Evolutionary conservation across 2,329 filamentous ascomycete genomes (phyloP).

Genomic region (Phoma sp.): DNA sequence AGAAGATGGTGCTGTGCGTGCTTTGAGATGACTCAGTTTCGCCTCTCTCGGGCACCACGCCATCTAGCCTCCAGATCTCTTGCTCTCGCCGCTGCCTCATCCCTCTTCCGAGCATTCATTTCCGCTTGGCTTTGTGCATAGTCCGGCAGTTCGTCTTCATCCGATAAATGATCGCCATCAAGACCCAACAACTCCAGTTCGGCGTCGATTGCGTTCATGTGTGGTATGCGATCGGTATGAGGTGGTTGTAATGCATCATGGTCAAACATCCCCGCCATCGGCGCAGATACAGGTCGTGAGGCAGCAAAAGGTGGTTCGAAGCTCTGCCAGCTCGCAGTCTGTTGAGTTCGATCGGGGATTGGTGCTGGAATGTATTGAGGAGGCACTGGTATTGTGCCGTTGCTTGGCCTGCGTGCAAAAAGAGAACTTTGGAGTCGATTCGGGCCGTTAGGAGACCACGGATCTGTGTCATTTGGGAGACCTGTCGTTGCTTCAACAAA

Average conservation of each 20-base stretch:
- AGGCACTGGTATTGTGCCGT: conserved; percentile 35
- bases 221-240: conserved; percentile 23
- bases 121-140: conserved; percentile 57
- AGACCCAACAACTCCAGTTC: conserved; percentile 42
- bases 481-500: conserved; percentile 50
- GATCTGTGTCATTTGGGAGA: conserved; percentile 38
- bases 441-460: conserved; percentile 39
- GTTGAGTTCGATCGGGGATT: conserved; percentile 17
- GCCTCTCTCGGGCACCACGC: conserved; percentile 31
- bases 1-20: neutral
- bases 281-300: conserved; percentile 19
- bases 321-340: conserved; percentile 36
- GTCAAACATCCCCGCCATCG: conserved; percentile 14
- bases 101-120: conserved; percentile 48
- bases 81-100: conserved; percentile 52
- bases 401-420: conserved; percentile 38
- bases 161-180: conserved; percentile 38
- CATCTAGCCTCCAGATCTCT: conserved; percentile 54
- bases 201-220: conserved; percentile 35
- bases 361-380: conserved; percentile 25
- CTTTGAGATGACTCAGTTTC: neutral
- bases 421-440: conserved; percentile 43
- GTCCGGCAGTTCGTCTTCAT: conserved; percentile 53
- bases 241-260: conserved; percentile 13
- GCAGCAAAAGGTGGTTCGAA: conserved; percentile 28